Percentiles rank a stretch among this genome's conserved stretches.
phyloP scores from a whole-genome alignment of 2,329 filamentous ascomycete genomes.

The Nigrospora osmanthi region DNA sequence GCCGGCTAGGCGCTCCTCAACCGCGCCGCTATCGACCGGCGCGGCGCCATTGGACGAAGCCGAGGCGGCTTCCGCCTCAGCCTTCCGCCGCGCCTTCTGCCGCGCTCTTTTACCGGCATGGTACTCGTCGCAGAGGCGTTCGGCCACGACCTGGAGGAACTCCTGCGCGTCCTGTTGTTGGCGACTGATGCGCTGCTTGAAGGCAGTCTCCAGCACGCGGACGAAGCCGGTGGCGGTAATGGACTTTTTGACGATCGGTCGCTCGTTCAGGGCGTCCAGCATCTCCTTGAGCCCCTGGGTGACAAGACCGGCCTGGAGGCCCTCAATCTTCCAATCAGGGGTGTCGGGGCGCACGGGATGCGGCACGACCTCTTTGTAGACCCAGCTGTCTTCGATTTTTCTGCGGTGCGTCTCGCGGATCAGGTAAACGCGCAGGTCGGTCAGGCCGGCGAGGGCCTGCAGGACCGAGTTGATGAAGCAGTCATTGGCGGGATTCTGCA shows the following conservation, averaged over 20 bases:
- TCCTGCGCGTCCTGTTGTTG: conserved; percentile 98
- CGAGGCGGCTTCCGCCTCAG: conserved; percentile 4
- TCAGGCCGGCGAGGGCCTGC: conserved; percentile 84
- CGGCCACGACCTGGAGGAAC: conserved; percentile 88
- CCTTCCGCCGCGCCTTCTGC: conserved; percentile 38
- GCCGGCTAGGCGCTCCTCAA: conserved; percentile 21
- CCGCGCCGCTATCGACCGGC: conserved; percentile 16
- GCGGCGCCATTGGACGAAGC: conserved; percentile 5
- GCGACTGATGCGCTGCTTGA: conserved; percentile 81
- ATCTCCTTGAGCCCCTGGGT: conserved; percentile 87
- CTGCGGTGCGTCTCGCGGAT: conserved; percentile 86
- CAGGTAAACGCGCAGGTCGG: conserved; percentile 82
- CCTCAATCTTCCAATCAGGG: conserved; percentile 51
- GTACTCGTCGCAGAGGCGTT: conserved; percentile 90
- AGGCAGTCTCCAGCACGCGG: conserved; percentile 73
- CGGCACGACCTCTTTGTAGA: conserved; percentile 61
- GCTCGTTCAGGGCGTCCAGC: conserved; percentile 84
- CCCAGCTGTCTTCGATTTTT: conserved; percentile 65
- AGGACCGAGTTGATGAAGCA: conserved; percentile 96
- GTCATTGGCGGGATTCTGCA: conserved; percentile 88
- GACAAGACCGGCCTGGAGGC: conserved; percentile 72
- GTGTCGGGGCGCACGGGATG: conserved; percentile 27
- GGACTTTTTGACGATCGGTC: conserved; percentile 88
- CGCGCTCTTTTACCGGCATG: conserved; percentile 74
- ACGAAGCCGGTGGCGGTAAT: conserved; percentile 86